phyloP scores from a whole-genome alignment of 495 filamentous ascomycete species.

The Penicillium lagena region DNA sequence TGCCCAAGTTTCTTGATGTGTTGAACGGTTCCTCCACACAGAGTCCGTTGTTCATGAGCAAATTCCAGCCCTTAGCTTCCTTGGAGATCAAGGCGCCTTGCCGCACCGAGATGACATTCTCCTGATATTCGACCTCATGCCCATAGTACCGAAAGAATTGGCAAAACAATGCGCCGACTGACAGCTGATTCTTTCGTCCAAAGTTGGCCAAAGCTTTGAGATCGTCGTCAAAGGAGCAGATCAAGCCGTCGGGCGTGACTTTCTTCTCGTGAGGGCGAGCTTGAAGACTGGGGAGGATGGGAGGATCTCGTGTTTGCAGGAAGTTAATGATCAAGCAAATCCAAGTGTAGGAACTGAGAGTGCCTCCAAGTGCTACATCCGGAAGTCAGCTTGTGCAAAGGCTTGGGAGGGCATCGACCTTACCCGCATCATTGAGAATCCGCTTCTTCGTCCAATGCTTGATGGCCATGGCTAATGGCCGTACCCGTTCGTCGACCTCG shows the following conservation, averaged over 20 bases:
- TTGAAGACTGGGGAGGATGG: slow-evolving; percentile 82
- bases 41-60: slow-evolving; percentile 69
- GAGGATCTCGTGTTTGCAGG: slow-evolving; percentile 81
- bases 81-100: slow-evolving; percentile 77
- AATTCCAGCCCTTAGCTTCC: slow-evolving; percentile 77
- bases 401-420: slow-evolving; percentile 22
- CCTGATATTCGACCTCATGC: slow-evolving; percentile 87
- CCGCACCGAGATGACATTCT: slow-evolving; percentile 78
- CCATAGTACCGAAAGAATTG: slow-evolving; percentile 93
- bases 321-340: slow-evolving; percentile 98
- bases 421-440: slow-evolving; percentile 92
- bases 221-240: slow-evolving; percentile 80
- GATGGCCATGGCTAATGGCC: slow-evolving; percentile 89
- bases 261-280: slow-evolving; percentile 60
- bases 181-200: slow-evolving; percentile 76
- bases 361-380: slow-evolving; percentile 77
- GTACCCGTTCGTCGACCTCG: slow-evolving; percentile 82
- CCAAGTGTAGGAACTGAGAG: slow-evolving; percentile 98
- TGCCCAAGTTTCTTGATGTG: slow-evolving; percentile 83
- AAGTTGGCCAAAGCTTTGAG: slow-evolving; percentile 63
- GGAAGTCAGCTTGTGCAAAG: slow-evolving; percentile 8
- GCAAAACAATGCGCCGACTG: slow-evolving; percentile 76
- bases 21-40: slow-evolving; percentile 99
- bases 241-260: slow-evolving; percentile 51
- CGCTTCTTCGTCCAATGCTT: slow-evolving; percentile 95